Evolutionary conservation across 345 rosid species (phyloP).

Genomic region (Lagerstroemia speciosa): DNA sequence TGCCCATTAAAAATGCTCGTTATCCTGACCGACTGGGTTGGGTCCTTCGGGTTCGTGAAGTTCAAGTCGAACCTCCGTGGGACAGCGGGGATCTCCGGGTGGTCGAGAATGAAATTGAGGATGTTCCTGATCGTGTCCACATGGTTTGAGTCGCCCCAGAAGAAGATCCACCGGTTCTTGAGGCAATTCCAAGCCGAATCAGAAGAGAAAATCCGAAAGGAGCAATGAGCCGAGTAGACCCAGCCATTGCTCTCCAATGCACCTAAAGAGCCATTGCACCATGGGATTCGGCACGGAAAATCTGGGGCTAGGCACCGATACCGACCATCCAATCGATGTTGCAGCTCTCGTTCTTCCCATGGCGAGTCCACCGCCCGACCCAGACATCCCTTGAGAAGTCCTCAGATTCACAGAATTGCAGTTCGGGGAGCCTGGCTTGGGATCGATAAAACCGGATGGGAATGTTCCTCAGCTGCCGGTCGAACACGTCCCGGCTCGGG

Average conservation of each 20-base stretch:
- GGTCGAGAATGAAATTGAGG: slow-evolving; percentile 65
- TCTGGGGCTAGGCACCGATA: slow-evolving; percentile 55
- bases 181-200: slow-evolving; percentile 76
- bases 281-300: slow-evolving; percentile 62
- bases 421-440: slow-evolving; percentile 31
- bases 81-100: slow-evolving; percentile 52
- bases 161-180: slow-evolving; percentile 77
- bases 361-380: slow-evolving; percentile 92
- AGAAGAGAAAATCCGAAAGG: slow-evolving; percentile 45
- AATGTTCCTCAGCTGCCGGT: slow-evolving; percentile 41
- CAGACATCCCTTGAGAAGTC: slow-evolving; percentile 62
- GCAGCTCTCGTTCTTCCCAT: slow-evolving; percentile 59
- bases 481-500: slow-evolving; percentile 48
- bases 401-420: slow-evolving; percentile 37
- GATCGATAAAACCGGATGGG: slow-evolving; percentile 34
- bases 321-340: slow-evolving; percentile 63
- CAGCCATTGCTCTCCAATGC: slow-evolving; percentile 87
- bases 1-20: slow-evolving; percentile 97
- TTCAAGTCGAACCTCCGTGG: slow-evolving; percentile 82
- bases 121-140: slow-evolving; percentile 84
- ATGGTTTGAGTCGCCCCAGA: slow-evolving; percentile 96
- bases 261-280: slow-evolving; percentile 81
- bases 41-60: slow-evolving; percentile 56
- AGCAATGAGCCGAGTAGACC: slow-evolving; percentile 93
- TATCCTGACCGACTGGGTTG: slow-evolving; percentile 60